Base-by-base conservation (phyloP, 2,329 filamentous ascomycete genomes). In the Cordyceps fumosorosea region DNA sequence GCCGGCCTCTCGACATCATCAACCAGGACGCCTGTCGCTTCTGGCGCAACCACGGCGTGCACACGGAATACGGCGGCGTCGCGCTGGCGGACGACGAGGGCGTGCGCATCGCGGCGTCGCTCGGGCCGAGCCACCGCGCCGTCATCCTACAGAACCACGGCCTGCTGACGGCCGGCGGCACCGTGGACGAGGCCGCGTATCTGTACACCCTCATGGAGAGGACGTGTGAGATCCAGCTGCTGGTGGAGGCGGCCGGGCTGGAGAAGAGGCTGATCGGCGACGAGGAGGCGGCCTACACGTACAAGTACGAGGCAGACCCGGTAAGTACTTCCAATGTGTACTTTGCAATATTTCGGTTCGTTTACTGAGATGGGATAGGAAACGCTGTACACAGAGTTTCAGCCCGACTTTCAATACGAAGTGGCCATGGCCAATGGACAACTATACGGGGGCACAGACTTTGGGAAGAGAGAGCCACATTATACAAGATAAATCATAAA, bases 101-200 rank as follows among this genome's bases (percentile, higher is more conserved):
- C 1, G 74, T 80, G 66, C 78, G 81, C 48, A 84, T 91, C 65
- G 88, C 88, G 2, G 76, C 75, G 12, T 82, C 87, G 0, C 76
- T 92, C 1, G 88, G 88, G 0, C 63, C 67, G 29, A 72, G 77
- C 0, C 82, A 83, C 66, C 88, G 81, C 71, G 87, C 80, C 1
- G 79, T 84, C 65, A 85, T 91, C 53, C 75, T 91, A 56, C 78
- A 87, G 66, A 91, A 91, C 70, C 89, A 91, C 73, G 89, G 89
- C 0, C 75, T 92, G 42, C 73, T 91, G 56, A 89, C 87, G 0
- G 88, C 90, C 0, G 89, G 89, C 4, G 69, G 73, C 7, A 91
- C 89, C 0, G 88, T 91, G 2, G 89, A 91, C 69, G 89, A 91
- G 73, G 89, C 89, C 1, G 85, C 85, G 0, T 91, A 87, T 71